Evolutionary conservation across 179 eudicot species (phyloP), one percentile per base, ranked within the genome.

Genomic region (Patellifolia procumbens): DNA sequence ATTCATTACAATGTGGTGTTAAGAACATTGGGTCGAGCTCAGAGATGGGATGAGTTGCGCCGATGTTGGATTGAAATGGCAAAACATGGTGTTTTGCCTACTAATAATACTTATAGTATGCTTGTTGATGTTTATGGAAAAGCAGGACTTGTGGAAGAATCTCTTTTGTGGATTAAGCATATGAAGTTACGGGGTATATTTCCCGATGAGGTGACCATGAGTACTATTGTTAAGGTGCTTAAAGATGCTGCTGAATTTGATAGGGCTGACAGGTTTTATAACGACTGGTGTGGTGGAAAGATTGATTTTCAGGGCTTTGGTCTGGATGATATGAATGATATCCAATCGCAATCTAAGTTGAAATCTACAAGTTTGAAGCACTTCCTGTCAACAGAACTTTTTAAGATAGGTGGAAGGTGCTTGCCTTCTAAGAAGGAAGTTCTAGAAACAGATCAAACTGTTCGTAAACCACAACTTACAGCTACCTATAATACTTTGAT

Each of bases 11-110:
- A 93, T 80, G 91, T 93, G 7, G 97, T 93, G 77, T 87, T 93
- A 62, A 82, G 94, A 22, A 79, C 80, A 10, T 72, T 93, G 29
- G 96, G 98, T 74, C 87, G 87, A 60, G 97, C 94, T 15, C 88
- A 86, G 67, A 90, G 89, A 73, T 93, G 98, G 98, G 97, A 93
- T 80, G 94, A 89, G 51, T 74, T 93, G 80, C 89, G 98, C 86
- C 81, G 86, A 70, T 86, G 89, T 74, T 93, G 98, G 97, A 88
- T 88, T 79, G 94, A 91, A 17, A 93, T 93, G 98, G 92, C 97
- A 0, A 86, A 79, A 69, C 82, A 86, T 37, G 85, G 92, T 1
- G 82, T 93, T 55, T 34, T 89, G 79, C 93, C 98, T 0, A 90
- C 91, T 3, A 91, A 91, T 85, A 88, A 93, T 79, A 89, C 97